Base-by-base conservation (phyloP, 768 basidiomycete species). In the Hirschioporus abietinus region DNA sequence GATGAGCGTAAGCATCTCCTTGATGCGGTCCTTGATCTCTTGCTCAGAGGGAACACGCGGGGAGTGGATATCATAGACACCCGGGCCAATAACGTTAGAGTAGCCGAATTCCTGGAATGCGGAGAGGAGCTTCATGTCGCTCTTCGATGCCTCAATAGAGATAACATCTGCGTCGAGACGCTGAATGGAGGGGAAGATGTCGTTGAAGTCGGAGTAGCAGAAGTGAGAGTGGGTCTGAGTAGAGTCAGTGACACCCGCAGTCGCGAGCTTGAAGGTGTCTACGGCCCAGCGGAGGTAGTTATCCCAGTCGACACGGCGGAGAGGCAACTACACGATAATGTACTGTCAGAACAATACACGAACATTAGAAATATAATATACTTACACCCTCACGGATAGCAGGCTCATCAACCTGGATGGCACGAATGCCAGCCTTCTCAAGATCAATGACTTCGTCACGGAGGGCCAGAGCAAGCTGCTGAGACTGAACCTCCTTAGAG, bases 171-270 rank as follows among this genome's bases (percentile, higher is more conserved):
- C 95, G 74, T 99, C 97, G 68, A 99, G 90, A 70, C 90, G 88
- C 79, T 96, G 90, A 76, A 99, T 97, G 68, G 93, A 96, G 34
- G 92, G 88, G 92, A 98, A 98, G 82, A 98, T 98, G 77, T 97
- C 94, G 81, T 91, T 93, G 76, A 98, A 99, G 84, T 98, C 96
- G 66, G 96, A 98, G 84, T 95, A 96, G 84, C 95, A 96, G 87
- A 96, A 96, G 86, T 99, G 97, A 63, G 95, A 98, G 84, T 98
- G 96, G 72, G 95, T 95, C 82, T 99, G 96, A 74, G 94, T 92
- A 68, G 88, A 83, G 77, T 99, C 91, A 75, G 86, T 86, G 73
- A 99, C 97, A 78, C 96, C 97, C 23, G 97, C 93, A 67, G 96
- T 99, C 63, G 97, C 82, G 69, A 99, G 89, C 81, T 95, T 95